These are phyloP conservation scores for Aspergillus cavernicola DNA, from an alignment of 495 filamentous ascomycete species.

Conservation along the genomic window DNA sequence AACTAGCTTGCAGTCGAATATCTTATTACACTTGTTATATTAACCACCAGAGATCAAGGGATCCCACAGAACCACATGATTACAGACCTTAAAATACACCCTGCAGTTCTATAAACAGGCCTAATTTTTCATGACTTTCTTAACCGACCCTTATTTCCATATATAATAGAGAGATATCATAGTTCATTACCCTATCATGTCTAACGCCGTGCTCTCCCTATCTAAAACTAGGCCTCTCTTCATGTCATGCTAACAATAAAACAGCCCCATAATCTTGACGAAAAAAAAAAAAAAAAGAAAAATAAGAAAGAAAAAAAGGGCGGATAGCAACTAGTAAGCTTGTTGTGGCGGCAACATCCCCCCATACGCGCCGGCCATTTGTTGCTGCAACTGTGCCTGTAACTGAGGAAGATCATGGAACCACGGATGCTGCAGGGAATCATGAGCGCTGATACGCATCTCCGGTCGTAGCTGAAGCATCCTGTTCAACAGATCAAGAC, in stretches of 20 bases:
- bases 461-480: constrained; percentile 95
- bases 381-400: constrained; percentile 45
- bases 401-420: constrained; percentile 64
- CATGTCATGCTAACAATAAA: constrained; percentile 21
- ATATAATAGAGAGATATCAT: no score
- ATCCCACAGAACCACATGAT: no score
- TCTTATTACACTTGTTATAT: no score
- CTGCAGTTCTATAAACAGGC: no score
- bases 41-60: no score
- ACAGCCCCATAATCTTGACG: background rate
- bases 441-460: constrained; percentile 78
- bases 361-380: constrained; percentile 40
- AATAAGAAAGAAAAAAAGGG: constrained; percentile 9
- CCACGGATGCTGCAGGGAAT: constrained; percentile 87
- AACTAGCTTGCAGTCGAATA: no score
- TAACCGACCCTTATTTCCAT: no score
- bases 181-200: constrained; percentile 19
- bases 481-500: constrained; percentile 77
- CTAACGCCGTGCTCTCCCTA: constrained; percentile 37
- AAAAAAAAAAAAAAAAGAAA: constrained; percentile 14
- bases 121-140: no score
- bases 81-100: no score
- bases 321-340: constrained; percentile 26
- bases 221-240: constrained; percentile 32
- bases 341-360: constrained; percentile 40